phyloP scores from a whole-genome alignment of 2,329 filamentous ascomycete genomes.

The Epichloe typhina region DNA sequence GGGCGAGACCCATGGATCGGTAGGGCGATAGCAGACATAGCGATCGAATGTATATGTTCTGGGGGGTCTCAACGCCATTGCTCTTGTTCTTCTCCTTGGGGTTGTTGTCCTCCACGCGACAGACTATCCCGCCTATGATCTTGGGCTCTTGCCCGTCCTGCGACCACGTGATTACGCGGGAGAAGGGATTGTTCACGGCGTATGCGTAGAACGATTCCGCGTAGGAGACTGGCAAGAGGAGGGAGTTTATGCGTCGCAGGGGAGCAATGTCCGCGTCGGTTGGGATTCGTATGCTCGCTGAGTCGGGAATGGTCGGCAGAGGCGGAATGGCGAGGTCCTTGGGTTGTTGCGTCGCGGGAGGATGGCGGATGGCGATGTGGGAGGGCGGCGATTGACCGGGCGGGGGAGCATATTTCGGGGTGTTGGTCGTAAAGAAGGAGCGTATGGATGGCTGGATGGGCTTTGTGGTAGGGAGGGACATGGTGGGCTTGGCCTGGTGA shows the following conservation, averaged over 20 bases:
- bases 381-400: constrained; percentile 15
- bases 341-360: constrained; percentile 11
- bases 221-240: constrained; percentile 51
- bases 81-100: not conserved
- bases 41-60: constrained; percentile 51
- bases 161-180: constrained; percentile 45
- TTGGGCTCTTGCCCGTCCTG: constrained; percentile 31
- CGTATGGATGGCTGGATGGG: constrained; percentile 43
- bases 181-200: constrained; percentile 38
- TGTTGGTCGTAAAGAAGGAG: constrained; percentile 45
- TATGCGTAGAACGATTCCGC: constrained; percentile 51
- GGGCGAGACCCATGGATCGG: constrained; percentile 43
- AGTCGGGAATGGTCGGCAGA: constrained; percentile 24
- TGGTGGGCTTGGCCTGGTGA: constrained; percentile 10
- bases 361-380: constrained; percentile 12
- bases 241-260: constrained; percentile 50
- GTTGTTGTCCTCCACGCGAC: constrained; percentile 36
- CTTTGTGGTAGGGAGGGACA: constrained; percentile 26
- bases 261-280: constrained; percentile 38
- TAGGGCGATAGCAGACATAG: constrained; percentile 51
- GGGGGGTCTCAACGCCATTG: constrained; percentile 9
- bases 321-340: constrained; percentile 16
- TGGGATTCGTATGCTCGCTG: constrained; percentile 40
- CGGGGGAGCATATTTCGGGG: constrained; percentile 24
- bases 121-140: constrained; percentile 48